Evolutionary conservation across 495 filamentous ascomycete genomes (phyloP), one percentile per base, ranked within the genome.

Genomic region (Lasiosphaeria ovina): DNA sequence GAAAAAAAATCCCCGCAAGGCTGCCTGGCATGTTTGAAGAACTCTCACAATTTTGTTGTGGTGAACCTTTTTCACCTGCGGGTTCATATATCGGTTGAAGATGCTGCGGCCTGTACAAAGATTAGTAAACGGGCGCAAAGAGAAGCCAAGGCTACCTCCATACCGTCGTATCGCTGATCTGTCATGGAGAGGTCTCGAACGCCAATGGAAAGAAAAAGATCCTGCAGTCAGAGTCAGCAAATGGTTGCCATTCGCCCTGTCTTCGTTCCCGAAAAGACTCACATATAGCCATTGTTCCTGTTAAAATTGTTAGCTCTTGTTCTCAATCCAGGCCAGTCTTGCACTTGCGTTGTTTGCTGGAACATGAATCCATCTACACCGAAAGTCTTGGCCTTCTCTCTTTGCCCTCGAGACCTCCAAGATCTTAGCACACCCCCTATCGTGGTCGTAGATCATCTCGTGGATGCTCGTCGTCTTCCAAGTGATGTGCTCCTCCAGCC

Each of bases 201-300:
- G 2, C 61, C 61, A n/a, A 63, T 58, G 0, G 61, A 60, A 17
- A 63, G 53, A 16, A 63, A 56, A 7, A 63, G 57, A 53, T 63
- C 61, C 55, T 57, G 11, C 14, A n/a, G 14, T n/a, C 3, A 12
- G 2, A 6, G 44, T 36, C 42, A 50, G 57, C n/a, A n/a, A 6
- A 0, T 0, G 4, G 34, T 35, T n/a, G 11, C 24, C 24, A 24
- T 24, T 24, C 24, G 24, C 24, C 24, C 24, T 2, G 24, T 24
- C 24, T 11, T 12, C 35, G n/a, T 45, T 34, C 6, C 33, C 10
- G n/a, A 6, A 12, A 9, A 14, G 14, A 45, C 57, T 6, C 17
- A 59, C 57, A 7, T 32, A 60, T 54, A 55, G 14, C 60, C 60
- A 62, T 53, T 62, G 60, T 16, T 62, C 60, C 58, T 60, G 17